phyloP scores from a whole-genome alignment of 805 yeast genomes.

The Zygotorulaspora florentina region DNA sequence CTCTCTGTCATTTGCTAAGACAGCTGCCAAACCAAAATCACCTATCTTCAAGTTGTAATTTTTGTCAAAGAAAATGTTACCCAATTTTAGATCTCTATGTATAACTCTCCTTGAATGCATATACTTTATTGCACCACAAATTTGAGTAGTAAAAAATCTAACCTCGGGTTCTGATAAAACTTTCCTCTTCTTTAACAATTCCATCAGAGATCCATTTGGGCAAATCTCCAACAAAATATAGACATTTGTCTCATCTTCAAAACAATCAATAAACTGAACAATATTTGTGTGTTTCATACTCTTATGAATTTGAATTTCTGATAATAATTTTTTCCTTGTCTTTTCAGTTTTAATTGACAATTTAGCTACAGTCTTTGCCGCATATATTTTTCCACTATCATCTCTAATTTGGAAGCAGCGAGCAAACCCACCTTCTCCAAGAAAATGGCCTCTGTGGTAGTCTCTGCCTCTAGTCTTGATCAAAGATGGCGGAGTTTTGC shows the following conservation, averaged over 20 bases:
- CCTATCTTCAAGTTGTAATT: constrained; percentile 94
- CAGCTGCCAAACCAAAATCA: constrained; percentile 97
- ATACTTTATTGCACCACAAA: constrained; percentile 89
- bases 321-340: constrained; percentile 74
- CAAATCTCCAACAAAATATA: constrained; percentile 92
- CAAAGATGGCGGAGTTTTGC: constrained; percentile 94
- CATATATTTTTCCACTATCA: constrained; percentile 78
- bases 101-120: constrained; percentile 89
- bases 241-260: constrained; percentile 93
- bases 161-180: constrained; percentile 89
- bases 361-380: constrained; percentile 97
- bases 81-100: constrained; percentile 93
- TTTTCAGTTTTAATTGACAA: constrained; percentile 87
- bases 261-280: constrained; percentile 91
- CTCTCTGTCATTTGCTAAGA: constrained; percentile 64
- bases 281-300: constrained; percentile 83
- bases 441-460: constrained; percentile 81
- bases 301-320: constrained; percentile 94
- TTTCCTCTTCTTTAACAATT: constrained; percentile 78
- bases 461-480: constrained; percentile 88
- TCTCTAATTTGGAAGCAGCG: constrained; percentile 96
- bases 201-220: constrained; percentile 92
- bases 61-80: constrained; percentile 91
- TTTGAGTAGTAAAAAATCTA: constrained; percentile 82
- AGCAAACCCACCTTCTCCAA: constrained; percentile 99